Evolutionary conservation across 2,329 filamentous ascomycete species (phyloP), one percentile per base, ranked within the genome.

Genomic region (Aspergillus fumigatus): DNA sequence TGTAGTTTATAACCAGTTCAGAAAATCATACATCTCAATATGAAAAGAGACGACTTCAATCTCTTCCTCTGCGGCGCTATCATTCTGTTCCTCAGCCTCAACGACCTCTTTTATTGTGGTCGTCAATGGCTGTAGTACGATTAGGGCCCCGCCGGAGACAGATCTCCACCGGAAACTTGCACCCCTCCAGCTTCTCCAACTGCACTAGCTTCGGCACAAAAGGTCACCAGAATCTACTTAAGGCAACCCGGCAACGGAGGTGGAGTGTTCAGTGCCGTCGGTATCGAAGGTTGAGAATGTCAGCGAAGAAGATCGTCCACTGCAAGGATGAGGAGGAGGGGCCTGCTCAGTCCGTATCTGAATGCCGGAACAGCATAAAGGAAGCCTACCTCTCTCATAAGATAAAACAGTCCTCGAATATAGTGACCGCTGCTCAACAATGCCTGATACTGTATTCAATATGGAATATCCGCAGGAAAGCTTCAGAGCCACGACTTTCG

Each of bases 381-480:
- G 41, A 45, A 45, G 41, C n/a, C 8, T 45, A 10, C n/a, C 41
- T 23, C 41, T 19, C 41, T 23, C 19, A 23, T 10, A 23, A 0
- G 41, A 9, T n/a, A 43, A n/a, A 43, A 21, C 19, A 7, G 7
- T 8, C 10, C 41, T 45, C 23, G n/a, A 23, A 45, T 45, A 32
- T 17, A 17, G 5, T 17, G 5, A 7, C 32, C 14, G 32, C 14
- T 38, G 14, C 32, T 17, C 32, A 38, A 7, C 14, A 38, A 17
- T 17, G 17, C 32, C 19, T 4, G n/a, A 45, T 45, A 9, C 41
- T 45, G 3, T 3, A 5, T 45, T 43, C 41, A 21, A 14, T 38
- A 73, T 77, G 74, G 65, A 72, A 26, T 72, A 79, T 51, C 77
- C 77, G 4, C 77, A 80, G 61, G 70, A 69, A n/a, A 63, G 71